Evolutionary conservation across 1,284 basidiomycete genomes (phyloP), one percentile per base, ranked within the genome.

Genomic region (Takashimella koratensis): DNA sequence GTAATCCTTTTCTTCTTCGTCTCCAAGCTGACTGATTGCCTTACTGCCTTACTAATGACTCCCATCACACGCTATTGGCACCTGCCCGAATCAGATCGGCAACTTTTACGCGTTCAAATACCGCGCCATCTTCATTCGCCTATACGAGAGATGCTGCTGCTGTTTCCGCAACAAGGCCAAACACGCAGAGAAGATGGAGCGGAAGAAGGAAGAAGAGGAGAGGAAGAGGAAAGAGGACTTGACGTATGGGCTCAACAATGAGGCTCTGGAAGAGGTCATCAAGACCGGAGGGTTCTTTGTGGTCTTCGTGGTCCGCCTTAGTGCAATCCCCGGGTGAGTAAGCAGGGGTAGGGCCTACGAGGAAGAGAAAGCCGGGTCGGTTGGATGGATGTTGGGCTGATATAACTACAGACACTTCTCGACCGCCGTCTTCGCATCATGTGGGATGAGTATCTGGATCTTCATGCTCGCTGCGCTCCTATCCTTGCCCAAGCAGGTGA

Each of bases 241-340:
- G n/a, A n/a, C n/a, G n/a, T n/a, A n/a, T n/a, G n/a, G n/a, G 16
- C 30, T 36, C 30, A 36, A 8, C 30, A 36, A 16, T 8, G 10
- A 8, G 30, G 30, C 30, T 69, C 79, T 92, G 43, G 86, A 86
- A 0, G 81, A 82, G 57, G 85, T 88, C 41, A 83, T 90, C 4
- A 79, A 86, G 4, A 84, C 88, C 22, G 89, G 89, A 19, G 88
- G 88, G 0, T 88, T 91, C 75, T 83, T 79, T 67, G 83, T 90
- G 62, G 84, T 86, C 1, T 78, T 89, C 23, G 80, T 87, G 43
- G 85, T 84, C 5, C 81, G 88, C 23, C 77, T 88, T 52, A 87
- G 84, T 60, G 87, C 86, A 16, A 88, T 90, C 48, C 89, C 89
- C 0, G 87, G 87, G 71, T 75, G 43, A 59, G 70, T 64, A n/a